Conservation (phyloP, 441 rosid species). For the Daphne laureola region DNA sequence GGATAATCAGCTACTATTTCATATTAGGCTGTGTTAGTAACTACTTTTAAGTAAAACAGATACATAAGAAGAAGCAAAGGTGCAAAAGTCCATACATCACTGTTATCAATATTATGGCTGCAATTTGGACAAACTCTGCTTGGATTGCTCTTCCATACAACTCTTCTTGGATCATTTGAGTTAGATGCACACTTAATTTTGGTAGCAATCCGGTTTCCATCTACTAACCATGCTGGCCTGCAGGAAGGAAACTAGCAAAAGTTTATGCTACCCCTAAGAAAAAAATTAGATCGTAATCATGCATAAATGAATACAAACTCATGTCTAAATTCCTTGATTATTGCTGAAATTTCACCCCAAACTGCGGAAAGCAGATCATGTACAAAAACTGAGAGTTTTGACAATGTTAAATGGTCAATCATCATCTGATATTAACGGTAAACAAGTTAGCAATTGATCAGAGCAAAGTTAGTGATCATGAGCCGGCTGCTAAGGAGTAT, state of each 20-base stretch:
- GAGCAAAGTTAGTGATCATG: too few species aligned
- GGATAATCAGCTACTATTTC: neutral
- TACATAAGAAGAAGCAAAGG: conserved; percentile 6
- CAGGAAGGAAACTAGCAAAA: conserved; percentile 14
- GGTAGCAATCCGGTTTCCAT: conserved; percentile 65
- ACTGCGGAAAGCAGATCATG: too few species aligned
- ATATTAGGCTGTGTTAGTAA: neutral
- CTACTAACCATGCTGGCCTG: conserved; percentile 84
- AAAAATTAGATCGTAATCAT: too few species aligned
- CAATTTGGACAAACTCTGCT: conserved; percentile 77
- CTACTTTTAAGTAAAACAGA: conserved; percentile 1
- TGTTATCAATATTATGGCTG: conserved; percentile 66
- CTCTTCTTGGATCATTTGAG: conserved; percentile 32
- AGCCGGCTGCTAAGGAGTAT: too few species aligned
- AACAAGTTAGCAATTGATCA: too few species aligned
- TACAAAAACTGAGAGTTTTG: too few species aligned
- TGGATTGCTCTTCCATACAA: conserved; percentile 76
- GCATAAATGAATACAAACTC: too few species aligned
- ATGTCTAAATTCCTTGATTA: too few species aligned
- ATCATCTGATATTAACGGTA: too few species aligned
- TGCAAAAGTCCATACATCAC: conserved; percentile 44
- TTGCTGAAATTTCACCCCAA: too few species aligned
- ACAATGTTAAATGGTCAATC: too few species aligned
- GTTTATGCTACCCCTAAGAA: too few species aligned
- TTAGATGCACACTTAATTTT: conserved; percentile 79